phyloP scores from a whole-genome alignment of 176 grass and related monocot genomes.

The Phoenix dactylifera region DNA sequence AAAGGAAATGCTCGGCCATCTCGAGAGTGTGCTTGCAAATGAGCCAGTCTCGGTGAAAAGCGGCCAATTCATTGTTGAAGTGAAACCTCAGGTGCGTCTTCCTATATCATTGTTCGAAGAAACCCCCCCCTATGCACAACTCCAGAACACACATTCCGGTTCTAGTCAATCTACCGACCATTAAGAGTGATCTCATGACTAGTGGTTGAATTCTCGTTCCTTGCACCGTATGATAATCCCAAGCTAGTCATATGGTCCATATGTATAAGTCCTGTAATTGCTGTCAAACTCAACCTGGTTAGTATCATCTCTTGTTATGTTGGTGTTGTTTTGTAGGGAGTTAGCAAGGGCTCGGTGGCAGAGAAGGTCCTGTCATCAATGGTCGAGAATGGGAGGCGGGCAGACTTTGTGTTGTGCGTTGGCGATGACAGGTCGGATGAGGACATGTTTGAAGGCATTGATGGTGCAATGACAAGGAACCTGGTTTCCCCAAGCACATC shows the following conservation, averaged over 20 bases:
- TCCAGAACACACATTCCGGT: no score
- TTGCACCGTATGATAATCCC: no score
- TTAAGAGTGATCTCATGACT: no score
- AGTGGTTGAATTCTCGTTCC: no score
- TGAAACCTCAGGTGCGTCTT: conserved; percentile 17
- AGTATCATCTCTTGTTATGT: not conserved
- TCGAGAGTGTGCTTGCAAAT: conserved; percentile 9
- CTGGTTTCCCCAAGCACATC: conserved; percentile 33
- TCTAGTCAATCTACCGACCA: no score
- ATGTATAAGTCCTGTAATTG: no score
- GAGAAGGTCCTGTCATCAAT: conserved; percentile 51
- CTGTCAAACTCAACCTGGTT: no score
- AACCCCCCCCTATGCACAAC: not conserved
- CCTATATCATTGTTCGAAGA: not conserved
- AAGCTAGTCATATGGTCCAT: no score
- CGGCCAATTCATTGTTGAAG: conserved; percentile 16
- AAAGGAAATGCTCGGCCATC: conserved; percentile 17
- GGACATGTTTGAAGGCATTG: conserved; percentile 60
- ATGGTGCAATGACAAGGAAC: conserved; percentile 31
- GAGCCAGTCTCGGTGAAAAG: conserved; percentile 13
- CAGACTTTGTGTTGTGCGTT: conserved; percentile 52
- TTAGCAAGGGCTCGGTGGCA: conserved; percentile 52
- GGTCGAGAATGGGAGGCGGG: conserved; percentile 32
- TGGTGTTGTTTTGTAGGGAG: conserved; percentile 23
- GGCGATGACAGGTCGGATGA: conserved; percentile 62